phyloP scores from a whole-genome alignment of 768 basidiomycete species.

The Pleurotus pulmonarius region DNA sequence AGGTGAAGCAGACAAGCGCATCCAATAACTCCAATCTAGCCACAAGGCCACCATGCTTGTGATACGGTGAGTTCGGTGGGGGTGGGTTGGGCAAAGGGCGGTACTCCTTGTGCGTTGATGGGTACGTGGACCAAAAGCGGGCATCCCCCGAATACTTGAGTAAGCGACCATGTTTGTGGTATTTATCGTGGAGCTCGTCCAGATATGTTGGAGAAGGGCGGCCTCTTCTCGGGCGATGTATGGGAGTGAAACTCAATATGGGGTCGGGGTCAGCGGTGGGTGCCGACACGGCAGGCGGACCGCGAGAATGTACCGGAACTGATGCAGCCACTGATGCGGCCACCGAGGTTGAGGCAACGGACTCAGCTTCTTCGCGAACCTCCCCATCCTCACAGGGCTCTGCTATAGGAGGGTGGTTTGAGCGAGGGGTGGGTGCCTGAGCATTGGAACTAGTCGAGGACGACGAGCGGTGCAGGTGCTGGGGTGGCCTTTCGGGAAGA shows the following conservation, averaged over 20 bases:
- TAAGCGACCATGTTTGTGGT: constrained; percentile 62
- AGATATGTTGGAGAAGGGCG: constrained; percentile 41
- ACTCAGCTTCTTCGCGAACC: constrained; percentile 40
- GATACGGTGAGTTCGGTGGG: constrained; percentile 62
- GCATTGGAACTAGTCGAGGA: constrained; percentile 19
- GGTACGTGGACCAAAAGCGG: constrained; percentile 72
- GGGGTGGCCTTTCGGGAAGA: constrained; percentile 16
- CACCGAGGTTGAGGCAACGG: constrained; percentile 21
- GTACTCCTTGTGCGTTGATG: constrained; percentile 60
- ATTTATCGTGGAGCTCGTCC: constrained; percentile 64
- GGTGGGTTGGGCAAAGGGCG: constrained; percentile 62
- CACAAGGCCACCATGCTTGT: constrained; percentile 71
- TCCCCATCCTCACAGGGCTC: constrained; percentile 56
- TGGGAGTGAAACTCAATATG: constrained; percentile 41
- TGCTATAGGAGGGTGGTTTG: constrained; percentile 14
- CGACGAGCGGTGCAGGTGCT: constrained; percentile 21
- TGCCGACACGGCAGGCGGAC: constrained; percentile 12
- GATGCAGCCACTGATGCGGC: constrained; percentile 17
- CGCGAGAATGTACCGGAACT: constrained; percentile 6
- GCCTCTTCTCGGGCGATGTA: constrained; percentile 66
- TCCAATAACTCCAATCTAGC: constrained; percentile 79
- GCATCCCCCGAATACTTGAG: constrained; percentile 85
- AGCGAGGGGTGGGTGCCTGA: constrained; percentile 22
- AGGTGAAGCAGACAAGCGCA: constrained; percentile 80
- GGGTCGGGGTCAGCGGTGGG: constrained; percentile 23